Conservation (phyloP, 2,329 filamentous ascomycete genomes). For the Diaporthe vaccinii region DNA sequence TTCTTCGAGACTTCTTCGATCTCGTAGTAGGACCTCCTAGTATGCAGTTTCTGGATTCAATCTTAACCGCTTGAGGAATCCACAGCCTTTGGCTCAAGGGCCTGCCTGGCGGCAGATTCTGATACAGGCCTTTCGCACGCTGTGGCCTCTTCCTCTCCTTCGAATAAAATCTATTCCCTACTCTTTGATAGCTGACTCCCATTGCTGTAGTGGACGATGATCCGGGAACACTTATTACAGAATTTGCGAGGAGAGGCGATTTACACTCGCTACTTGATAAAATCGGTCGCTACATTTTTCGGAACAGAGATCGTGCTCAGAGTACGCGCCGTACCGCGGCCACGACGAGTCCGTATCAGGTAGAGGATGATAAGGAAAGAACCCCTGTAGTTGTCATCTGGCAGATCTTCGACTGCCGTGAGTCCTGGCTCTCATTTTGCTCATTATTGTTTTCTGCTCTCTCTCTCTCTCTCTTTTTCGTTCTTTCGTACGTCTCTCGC, state of each 20-base stretch:
- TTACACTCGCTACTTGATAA: not conserved
- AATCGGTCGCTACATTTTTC: not conserved
- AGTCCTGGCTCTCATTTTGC: not conserved
- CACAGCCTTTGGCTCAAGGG: too few relatives aligned
- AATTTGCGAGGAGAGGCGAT: not conserved
- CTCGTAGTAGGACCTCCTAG: too few relatives aligned
- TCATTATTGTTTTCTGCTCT: not conserved
- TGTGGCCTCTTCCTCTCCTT: too few relatives aligned
- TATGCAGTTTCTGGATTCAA: too few relatives aligned
- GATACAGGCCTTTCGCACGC: too few relatives aligned
- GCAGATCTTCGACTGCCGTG: slow-evolving; percentile 30
- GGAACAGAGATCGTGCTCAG: not conserved
- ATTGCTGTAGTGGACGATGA: not conserved
- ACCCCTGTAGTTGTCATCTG: not conserved
- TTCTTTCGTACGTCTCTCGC: not conserved
- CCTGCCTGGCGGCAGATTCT: too few relatives aligned
- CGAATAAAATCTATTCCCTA: too few relatives aligned
- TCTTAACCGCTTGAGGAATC: too few relatives aligned
- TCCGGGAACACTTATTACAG: not conserved
- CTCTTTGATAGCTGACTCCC: too few relatives aligned
- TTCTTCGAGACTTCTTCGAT: not conserved
- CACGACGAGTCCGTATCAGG: not conserved
- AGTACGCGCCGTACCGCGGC: too few relatives aligned
- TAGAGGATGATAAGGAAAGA: not conserved
- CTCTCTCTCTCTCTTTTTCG: not conserved